Base-by-base conservation (phyloP, 2,329 filamentous ascomycete genomes). In the Camillea tinctor region DNA sequence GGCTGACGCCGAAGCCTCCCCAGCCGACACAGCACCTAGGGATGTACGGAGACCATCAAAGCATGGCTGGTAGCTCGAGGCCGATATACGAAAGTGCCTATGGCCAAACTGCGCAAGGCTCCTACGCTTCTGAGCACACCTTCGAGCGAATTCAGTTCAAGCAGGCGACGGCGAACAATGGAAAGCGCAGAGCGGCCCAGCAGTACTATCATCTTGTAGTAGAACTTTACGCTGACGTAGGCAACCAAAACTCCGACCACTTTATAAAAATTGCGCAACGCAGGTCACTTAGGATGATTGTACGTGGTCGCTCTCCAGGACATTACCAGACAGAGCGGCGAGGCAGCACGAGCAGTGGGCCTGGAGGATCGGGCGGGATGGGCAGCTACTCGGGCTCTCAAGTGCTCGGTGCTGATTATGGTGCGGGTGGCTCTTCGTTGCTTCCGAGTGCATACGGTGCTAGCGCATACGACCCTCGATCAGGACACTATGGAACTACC, bases 71-170 rank as follows among this genome's bases (percentile, higher is more conserved):
- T n/a, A 68, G 71, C 13, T 73, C 74, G 19, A 71, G 75, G 55
- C 68, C 70, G 22, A 65, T 76, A 24, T 85, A 82, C 64, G 75
- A 81, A 52, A 60, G 66, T 11, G 71, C 56, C 78, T 80, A 68
- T 71, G 74, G 36, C 75, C 78, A 65, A 65, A 71, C 52, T 59
- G 66, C 59, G 53, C 73, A 76, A 60, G 69, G 72, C 53, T 71
- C 75, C 0, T 76, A 77, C 17, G 78, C 81, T 4, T 82, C 78
- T 6, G 84, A 87, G 66, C 81, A 86, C 64, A 86, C 82, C 0
- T 97, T 96, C 72, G 93, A 97, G 72, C 88, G 93, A 11, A 95
- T 97, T 55, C 93, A 97, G 69, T 97, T 97, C 83, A 96, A 96
- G 74, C 91, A 92, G 65, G 93, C 93, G 1, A 97, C 93, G 0